These are phyloP conservation scores for Tagetes erecta DNA, from an alignment of 129 eudicot species.

Conservation along the genomic window DNA sequence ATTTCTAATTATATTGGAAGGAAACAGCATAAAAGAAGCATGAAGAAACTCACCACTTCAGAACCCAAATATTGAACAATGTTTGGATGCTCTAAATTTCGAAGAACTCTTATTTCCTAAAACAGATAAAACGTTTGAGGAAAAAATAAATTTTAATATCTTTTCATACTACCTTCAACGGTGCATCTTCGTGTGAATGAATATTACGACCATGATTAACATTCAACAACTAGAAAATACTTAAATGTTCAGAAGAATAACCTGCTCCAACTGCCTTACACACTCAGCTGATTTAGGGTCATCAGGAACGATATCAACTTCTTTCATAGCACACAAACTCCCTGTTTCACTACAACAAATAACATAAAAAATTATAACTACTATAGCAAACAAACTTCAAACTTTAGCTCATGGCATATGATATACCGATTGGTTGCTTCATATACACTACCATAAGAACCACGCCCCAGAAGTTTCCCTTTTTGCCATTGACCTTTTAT, in stretches of 20 bases:
- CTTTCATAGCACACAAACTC: conserved; percentile 89
- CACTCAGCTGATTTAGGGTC: conserved; percentile 78
- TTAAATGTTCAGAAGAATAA: conserved; percentile 24
- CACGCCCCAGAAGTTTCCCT: conserved; percentile 87
- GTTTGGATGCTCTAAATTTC: conserved; percentile 74
- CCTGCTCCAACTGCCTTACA: conserved; percentile 92
- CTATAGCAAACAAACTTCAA: background rate
- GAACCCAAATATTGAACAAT: conserved; percentile 87
- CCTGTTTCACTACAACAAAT: conserved; percentile 66
- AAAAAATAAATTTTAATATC: background rate
- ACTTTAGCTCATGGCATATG: background rate
- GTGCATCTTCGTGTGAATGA: background rate
- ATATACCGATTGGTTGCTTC: conserved; percentile 75
- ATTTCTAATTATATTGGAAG: background rate
- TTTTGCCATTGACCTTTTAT: conserved; percentile 72
- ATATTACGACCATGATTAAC: background rate
- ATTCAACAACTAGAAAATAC: background rate
- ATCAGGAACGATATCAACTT: conserved; percentile 74
- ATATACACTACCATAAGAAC: conserved; percentile 89
- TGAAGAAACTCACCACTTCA: conserved; percentile 62
- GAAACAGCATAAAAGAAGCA: conserved; percentile 10
- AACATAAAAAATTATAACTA: background rate
- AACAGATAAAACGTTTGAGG: conserved; percentile 19
- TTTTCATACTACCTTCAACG: background rate
- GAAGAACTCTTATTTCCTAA: conserved; percentile 86